These are phyloP conservation scores for Cenchrus fungigraminus DNA, from an alignment of 176 grass and related monocot species.

Conservation along the genomic window DNA sequence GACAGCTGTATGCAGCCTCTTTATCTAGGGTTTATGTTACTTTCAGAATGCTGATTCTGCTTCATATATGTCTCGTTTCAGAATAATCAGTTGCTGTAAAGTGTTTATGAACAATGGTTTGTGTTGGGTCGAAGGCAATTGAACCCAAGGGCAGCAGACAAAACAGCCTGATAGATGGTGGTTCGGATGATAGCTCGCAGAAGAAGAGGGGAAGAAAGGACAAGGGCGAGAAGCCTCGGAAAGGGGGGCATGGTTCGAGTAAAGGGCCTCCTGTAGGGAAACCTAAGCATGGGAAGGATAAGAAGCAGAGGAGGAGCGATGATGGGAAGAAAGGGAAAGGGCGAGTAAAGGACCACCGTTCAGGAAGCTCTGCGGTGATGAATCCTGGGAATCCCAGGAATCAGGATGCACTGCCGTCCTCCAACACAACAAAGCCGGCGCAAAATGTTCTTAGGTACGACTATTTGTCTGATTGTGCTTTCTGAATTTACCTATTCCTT, in stretches of 20 bases:
- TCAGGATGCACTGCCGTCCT: conserved; percentile 14
- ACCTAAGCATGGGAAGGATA: conserved; percentile 30
- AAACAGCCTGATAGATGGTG: conserved; percentile 3
- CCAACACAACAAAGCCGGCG: conserved; percentile 32
- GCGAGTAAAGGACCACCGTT: conserved; percentile 10
- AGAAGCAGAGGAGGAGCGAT: conserved; percentile 22
- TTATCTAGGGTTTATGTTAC: not conserved
- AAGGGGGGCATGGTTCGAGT: conserved; percentile 27
- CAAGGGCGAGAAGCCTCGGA: conserved; percentile 38
- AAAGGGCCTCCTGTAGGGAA: conserved; percentile 20
- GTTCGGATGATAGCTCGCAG: conserved; percentile 31
- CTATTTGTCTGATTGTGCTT: not conserved
- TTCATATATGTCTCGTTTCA: not conserved
- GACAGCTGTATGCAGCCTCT: not conserved
- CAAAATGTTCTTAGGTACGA: conserved; percentile 57
- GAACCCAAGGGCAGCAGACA: conserved; percentile 5
- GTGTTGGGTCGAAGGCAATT: conserved; percentile 38
- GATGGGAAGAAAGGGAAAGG: conserved; percentile 44
- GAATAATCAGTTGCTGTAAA: conserved; percentile 10
- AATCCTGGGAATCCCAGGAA: conserved; percentile 6
- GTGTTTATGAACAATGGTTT: conserved; percentile 39
- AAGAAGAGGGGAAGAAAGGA: conserved; percentile 45
- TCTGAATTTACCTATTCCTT: not conserved
- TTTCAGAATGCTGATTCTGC: conserved; percentile 1
- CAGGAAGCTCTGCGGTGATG: conserved; percentile 2